Evolutionary conservation across 2,329 filamentous ascomycete species (phyloP), one percentile per base, ranked within the genome.

Genomic region (Fusarium guadeloupense): DNA sequence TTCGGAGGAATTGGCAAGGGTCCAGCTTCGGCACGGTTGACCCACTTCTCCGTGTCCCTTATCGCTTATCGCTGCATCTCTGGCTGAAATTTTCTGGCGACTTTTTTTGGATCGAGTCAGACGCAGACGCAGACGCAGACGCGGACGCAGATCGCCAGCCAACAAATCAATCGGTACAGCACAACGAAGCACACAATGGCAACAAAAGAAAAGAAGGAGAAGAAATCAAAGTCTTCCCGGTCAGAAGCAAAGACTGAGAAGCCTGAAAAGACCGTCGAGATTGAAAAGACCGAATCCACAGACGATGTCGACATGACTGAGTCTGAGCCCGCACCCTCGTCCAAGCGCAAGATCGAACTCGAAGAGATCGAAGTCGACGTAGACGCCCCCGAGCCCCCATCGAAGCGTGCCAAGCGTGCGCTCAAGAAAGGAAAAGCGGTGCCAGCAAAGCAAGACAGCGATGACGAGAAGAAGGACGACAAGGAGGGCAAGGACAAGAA

Each of bases 341-440:
- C 65, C 52, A 89, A 96, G 80, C 89, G 91, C 76, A 95, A 94
- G 77, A 80, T 87, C 43, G 77, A 81, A 49, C 75, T 84, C 49
- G 84, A 88, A 41, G 90, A 93, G 70, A 89, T 99, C 71, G 92
- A 96, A 75, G 93, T 99, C 73, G 92, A 99, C 74, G 79, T 99
- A 61, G 83, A 81, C 63, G 88, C 91, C n/a, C 95, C 95, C 21
- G 93, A 98, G 72, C 95, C 95, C 17, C 92, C 92, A 1, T 98
- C 95, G 28, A 99, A 98, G 77, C 96, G 95, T 74, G 93, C 92
- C 59, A 86, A 93, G 67, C 92, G 95, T 73, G 89, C 89, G 59
- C 86, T 96, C 54, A 98, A 97, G 77, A 97, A 97, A 79, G 86
- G 86, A 65, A 91, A 90, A 73, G 72, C 82, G 2, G 71, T 86